Evolutionary conservation across 2,329 filamentous ascomycete genomes (phyloP).

Genomic region (Ophiocordyceps camponoti-floridani): DNA sequence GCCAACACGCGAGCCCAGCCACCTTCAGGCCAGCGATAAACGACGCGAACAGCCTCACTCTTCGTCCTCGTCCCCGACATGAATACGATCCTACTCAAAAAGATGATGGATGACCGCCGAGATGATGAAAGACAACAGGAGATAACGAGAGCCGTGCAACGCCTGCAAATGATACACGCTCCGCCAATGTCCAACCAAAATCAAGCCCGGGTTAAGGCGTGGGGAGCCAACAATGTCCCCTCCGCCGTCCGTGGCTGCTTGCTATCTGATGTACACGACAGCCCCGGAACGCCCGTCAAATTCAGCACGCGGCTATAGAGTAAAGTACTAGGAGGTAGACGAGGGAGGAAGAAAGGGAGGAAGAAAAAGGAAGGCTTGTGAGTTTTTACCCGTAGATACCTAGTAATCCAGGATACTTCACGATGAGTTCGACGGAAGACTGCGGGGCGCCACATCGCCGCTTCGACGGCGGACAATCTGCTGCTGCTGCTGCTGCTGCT

Average conservation of each 20-base stretch:
- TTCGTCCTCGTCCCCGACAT: too few relatives aligned
- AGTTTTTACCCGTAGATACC: background rate
- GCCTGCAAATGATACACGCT: background rate
- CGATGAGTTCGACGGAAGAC: constrained; percentile 29
- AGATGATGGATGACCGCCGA: background rate
- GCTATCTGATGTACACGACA: background rate
- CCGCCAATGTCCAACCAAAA: background rate
- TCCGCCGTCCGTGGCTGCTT: background rate
- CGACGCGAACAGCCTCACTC: too few relatives aligned
- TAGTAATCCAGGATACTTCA: background rate
- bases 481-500: constrained; percentile 23
- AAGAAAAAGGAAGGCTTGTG: background rate
- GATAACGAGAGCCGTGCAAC: background rate
- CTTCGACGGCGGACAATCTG: constrained; percentile 27
- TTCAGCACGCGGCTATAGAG: background rate
- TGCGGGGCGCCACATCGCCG: constrained; percentile 36
- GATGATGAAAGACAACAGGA: background rate
- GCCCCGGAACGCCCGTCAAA: background rate
- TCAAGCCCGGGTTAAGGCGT: background rate
- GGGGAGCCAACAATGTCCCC: background rate
- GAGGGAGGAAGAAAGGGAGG: background rate
- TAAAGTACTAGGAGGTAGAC: background rate
- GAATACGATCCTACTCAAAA: background rate
- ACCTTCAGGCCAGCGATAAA: too few relatives aligned
- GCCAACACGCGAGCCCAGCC: too few relatives aligned